Percentiles rank a stretch among this genome's conserved stretches.
phyloP scores from a whole-genome alignment of 257 asterid species.

The Salvia miltiorrhiza region DNA sequence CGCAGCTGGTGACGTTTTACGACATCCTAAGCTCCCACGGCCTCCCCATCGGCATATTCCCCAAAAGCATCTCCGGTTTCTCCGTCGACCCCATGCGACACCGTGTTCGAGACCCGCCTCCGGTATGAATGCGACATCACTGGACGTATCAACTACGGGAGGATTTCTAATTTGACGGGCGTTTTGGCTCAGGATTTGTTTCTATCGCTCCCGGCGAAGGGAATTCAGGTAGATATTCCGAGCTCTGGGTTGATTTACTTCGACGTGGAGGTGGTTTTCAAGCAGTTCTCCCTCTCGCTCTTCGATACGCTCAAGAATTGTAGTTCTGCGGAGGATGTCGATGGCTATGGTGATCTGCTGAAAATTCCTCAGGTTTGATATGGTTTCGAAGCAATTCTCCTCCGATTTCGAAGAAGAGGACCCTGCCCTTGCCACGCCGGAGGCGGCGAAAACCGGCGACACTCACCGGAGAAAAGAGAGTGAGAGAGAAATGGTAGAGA shows the following conservation, averaged over 20 bases:
- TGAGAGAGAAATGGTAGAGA: too few relatives aligned
- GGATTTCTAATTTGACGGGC: slow-evolving; percentile 50
- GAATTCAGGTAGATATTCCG: slow-evolving; percentile 68
- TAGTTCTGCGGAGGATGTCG: too few relatives aligned
- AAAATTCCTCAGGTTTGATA: slow-evolving; percentile 39
- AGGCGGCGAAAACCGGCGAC: too few relatives aligned
- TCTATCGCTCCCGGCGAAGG: slow-evolving; percentile 71
- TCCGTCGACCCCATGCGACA: slow-evolving; percentile 53
- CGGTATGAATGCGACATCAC: slow-evolving; percentile 44
- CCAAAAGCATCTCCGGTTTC: slow-evolving; percentile 50
- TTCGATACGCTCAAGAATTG: too few relatives aligned
- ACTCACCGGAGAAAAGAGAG: too few relatives aligned
- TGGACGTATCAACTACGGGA: slow-evolving; percentile 45
- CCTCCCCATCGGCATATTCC: slow-evolving; percentile 70
- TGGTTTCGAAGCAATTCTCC: too few relatives aligned
- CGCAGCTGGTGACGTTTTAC: slow-evolving; percentile 29
- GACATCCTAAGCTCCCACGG: slow-evolving; percentile 47
- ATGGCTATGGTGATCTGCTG: slow-evolving; percentile 8
- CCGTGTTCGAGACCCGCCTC: slow-evolving; percentile 72
- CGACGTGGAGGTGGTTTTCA: slow-evolving; percentile 65
- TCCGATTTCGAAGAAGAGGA: too few relatives aligned
- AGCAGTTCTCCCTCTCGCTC: slow-evolving; percentile 70
- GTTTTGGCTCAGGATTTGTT: slow-evolving; percentile 66
- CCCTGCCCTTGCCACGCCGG: too few relatives aligned
- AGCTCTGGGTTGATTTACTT: slow-evolving; percentile 84